A percentile compares a stretch with the other conserved stretches of the same genome.
Evolutionary conservation across 495 filamentous ascomycete species (phyloP).

Genomic region (Glarea lozoyensis): DNA sequence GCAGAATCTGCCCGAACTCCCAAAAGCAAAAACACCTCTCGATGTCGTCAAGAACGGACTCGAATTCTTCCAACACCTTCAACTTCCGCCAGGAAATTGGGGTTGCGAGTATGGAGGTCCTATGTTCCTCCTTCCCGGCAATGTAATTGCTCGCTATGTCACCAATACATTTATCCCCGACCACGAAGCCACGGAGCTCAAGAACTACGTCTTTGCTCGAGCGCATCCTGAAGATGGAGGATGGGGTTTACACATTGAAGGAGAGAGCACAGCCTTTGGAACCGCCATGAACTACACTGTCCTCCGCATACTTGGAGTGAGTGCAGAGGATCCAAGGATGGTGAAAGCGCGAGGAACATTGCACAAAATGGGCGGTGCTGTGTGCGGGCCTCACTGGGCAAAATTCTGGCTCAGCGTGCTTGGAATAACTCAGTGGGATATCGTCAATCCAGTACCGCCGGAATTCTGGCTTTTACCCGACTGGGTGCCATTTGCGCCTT

Average conservation of each 20-base stretch:
- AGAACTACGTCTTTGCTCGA: conserved; percentile 82
- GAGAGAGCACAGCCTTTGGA: conserved; percentile 85
- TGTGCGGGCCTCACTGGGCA: conserved; percentile 83
- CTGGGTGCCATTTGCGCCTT: conserved; percentile 89
- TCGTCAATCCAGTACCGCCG: conserved; percentile 87
- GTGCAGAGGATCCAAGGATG: conserved; percentile 76
- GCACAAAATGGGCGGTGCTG: conserved; percentile 78
- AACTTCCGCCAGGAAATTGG: conserved; percentile 87
- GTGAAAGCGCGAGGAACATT: conserved; percentile 76
- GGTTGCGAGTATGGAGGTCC: conserved; percentile 92
- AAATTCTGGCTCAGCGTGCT: conserved; percentile 88
- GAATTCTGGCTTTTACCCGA: conserved; percentile 94
- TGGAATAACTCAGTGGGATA: conserved; percentile 79
- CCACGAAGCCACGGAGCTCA: conserved; percentile 79
- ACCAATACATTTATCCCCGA: conserved; percentile 83
- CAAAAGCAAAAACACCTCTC: conserved; percentile 61
- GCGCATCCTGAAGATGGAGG: conserved; percentile 85
- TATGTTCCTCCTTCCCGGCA: conserved; percentile 76
- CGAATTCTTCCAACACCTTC: conserved; percentile 81
- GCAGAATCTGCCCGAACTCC: conserved; percentile 65
- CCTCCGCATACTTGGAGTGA: conserved; percentile 79
- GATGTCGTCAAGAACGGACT: conserved; percentile 75
- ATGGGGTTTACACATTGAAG: conserved; percentile 96
- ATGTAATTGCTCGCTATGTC: conserved; percentile 82
- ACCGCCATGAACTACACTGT: conserved; percentile 84